Evolutionary conservation across 345 rosid genomes (phyloP).

Genomic region (Fremontodendron californicum): DNA sequence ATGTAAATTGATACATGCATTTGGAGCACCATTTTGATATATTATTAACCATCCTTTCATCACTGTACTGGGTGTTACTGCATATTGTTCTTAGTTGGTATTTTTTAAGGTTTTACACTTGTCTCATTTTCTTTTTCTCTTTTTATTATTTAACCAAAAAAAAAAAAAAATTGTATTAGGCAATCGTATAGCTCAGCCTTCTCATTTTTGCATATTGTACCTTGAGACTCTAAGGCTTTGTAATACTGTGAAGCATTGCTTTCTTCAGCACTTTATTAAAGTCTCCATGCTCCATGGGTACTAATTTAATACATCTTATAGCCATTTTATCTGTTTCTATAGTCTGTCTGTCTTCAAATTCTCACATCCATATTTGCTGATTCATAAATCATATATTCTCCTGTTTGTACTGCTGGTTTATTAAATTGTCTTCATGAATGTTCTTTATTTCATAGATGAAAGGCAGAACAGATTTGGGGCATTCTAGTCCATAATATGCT

Average conservation of each 20-base stretch:
- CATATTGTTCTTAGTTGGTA: not conserved
- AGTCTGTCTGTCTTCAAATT: not conserved
- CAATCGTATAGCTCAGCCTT: slow-evolving; percentile 1
- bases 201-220: not conserved
- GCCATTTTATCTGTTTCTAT: not conserved
- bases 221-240: not conserved
- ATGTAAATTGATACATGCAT: slow-evolving; percentile 20
- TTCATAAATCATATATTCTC: not conserved
- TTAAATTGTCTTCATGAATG: not conserved
- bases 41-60: too few species aligned
- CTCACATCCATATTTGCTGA: not conserved
- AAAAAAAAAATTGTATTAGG: not conserved
- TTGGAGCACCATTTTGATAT: not conserved
- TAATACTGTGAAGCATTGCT: not conserved
- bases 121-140: not conserved
- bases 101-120: not conserved
- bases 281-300: not conserved
- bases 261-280: not conserved
- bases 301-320: not conserved
- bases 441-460: slow-evolving; percentile 1
- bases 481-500: not conserved
- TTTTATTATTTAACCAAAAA: not conserved
- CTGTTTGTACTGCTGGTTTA: not conserved
- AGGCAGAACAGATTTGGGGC: not conserved
- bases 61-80: not conserved